phyloP scores from a whole-genome alignment of 78 protist species.

The Speleostelium caveatum region DNA sequence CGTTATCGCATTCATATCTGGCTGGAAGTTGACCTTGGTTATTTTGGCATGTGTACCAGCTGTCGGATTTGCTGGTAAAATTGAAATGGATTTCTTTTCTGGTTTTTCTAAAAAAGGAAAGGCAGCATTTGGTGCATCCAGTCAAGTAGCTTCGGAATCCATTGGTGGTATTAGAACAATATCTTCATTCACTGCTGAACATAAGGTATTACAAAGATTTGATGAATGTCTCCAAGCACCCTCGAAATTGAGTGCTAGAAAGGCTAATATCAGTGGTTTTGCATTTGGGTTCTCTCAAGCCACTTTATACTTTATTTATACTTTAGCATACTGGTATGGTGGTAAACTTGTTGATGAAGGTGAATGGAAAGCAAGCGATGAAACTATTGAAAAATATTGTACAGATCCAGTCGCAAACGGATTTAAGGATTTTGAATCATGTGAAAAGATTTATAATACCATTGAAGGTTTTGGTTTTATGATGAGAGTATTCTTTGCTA shows the following conservation, averaged over 20 bases:
- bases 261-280: constrained; percentile 54
- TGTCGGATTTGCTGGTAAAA: constrained; percentile 62
- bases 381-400: constrained; percentile 1
- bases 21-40: constrained; percentile 88
- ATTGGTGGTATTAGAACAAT: constrained; percentile 78
- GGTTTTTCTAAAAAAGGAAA: constrained; percentile 67
- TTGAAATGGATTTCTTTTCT: constrained; percentile 73
- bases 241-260: background rate
- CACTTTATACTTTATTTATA: constrained; percentile 34
- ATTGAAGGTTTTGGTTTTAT: constrained; percentile 52
- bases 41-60: constrained; percentile 86
- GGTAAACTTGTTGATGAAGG: constrained; percentile 70
- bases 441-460: constrained; percentile 14
- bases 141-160: constrained; percentile 82
- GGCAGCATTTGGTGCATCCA: constrained; percentile 68
- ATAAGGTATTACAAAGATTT: constrained; percentile 45
- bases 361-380: constrained; percentile 36
- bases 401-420: background rate
- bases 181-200: constrained; percentile 64
- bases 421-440: background rate
- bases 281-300: constrained; percentile 67
- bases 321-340: constrained; percentile 85
- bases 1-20: constrained; percentile 78
- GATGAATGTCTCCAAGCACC: constrained; percentile 23
- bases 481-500: constrained; percentile 72